phyloP scores from a whole-genome alignment of 1,139 yeast genomes.

The Candida gigantensis region DNA sequence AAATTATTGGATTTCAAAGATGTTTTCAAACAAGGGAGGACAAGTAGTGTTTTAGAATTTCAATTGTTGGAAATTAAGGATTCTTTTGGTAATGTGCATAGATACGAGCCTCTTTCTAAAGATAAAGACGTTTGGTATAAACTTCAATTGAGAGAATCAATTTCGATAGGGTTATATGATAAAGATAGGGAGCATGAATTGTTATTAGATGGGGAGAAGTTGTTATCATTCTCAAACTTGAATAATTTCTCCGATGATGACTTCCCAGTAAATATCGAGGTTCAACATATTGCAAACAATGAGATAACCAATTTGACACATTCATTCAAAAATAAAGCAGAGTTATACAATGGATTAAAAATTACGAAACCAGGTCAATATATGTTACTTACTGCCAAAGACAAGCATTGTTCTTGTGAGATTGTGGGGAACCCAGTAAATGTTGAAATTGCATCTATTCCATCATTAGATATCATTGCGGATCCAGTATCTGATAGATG shows the following conservation, averaged over 20 bases:
- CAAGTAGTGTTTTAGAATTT: constrained; percentile 63
- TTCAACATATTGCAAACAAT: constrained; percentile 25
- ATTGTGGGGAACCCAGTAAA: constrained; percentile 25
- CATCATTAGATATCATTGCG: constrained; percentile 53
- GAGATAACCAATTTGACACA: constrained; percentile 25
- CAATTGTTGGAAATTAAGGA: constrained; percentile 69
- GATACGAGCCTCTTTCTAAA: constrained; percentile 50
- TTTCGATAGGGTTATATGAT: constrained; percentile 44
- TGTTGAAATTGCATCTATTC: constrained; percentile 39
- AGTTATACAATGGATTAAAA: constrained; percentile 33
- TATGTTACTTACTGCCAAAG: constrained; percentile 49
- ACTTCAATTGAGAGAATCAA: constrained; percentile 67
- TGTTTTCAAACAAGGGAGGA: constrained; percentile 28
- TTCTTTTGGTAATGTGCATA: constrained; percentile 69
- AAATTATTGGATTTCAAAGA: constrained; percentile 30
- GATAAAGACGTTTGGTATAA: constrained; percentile 51
- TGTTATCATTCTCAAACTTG: constrained; percentile 26
- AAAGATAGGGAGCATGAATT: constrained; percentile 40
- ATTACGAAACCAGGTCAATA: constrained; percentile 67
- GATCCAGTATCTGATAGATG: constrained; percentile 78
- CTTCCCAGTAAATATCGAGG: constrained; percentile 49
- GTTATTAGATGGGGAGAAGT: constrained; percentile 39
- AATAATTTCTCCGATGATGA: constrained; percentile 28
- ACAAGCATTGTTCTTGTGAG: constrained; percentile 67
- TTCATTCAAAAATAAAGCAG: constrained; percentile 33